Evolutionary conservation across 768 basidiomycete genomes (phyloP).

Genomic region (Sarcodon sp.): DNA sequence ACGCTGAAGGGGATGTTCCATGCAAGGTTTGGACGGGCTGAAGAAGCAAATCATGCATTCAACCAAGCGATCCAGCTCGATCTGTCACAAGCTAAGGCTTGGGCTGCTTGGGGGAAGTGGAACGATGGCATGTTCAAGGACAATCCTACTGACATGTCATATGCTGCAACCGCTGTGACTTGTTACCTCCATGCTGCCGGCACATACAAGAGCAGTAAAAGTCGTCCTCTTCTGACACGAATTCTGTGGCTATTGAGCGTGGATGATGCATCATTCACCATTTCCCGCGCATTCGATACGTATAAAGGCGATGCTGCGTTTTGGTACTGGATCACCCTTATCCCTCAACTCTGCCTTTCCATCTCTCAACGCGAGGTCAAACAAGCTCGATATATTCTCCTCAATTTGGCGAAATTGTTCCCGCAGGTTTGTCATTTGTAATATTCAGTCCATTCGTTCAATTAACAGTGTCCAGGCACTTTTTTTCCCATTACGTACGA

Average conservation of each 20-base stretch:
- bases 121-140: conserved; percentile 93
- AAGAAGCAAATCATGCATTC: conserved; percentile 87
- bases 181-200: conserved; percentile 98
- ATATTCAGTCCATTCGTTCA: neutral
- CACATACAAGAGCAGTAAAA: conserved; percentile 87
- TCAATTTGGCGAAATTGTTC: conserved; percentile 81
- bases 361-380: conserved; percentile 87
- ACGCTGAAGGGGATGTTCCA: conserved; percentile 99
- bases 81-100: conserved; percentile 88
- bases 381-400: conserved; percentile 79
- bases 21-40: conserved; percentile 69
- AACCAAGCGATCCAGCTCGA: conserved; percentile 95
- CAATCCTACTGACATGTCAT: conserved; percentile 51
- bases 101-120: conserved; percentile 97
- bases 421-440: conserved; percentile 61
- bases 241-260: conserved; percentile 95
- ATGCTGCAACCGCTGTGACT: conserved; percentile 86
- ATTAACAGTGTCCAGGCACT: conserved; percentile 45
- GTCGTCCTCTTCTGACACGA: conserved; percentile 80
- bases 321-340: conserved; percentile 99
- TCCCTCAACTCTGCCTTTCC: conserved; percentile 86
- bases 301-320: conserved; percentile 94
- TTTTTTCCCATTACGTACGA: conserved; percentile 89
- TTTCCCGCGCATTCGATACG: conserved; percentile 78
- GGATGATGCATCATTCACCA: conserved; percentile 63